A percentile compares a stretch with the other conserved stretches of the same genome.
Conservation (phyloP, 768 basidiomycete genomes). For the Trametes punicea region DNA sequence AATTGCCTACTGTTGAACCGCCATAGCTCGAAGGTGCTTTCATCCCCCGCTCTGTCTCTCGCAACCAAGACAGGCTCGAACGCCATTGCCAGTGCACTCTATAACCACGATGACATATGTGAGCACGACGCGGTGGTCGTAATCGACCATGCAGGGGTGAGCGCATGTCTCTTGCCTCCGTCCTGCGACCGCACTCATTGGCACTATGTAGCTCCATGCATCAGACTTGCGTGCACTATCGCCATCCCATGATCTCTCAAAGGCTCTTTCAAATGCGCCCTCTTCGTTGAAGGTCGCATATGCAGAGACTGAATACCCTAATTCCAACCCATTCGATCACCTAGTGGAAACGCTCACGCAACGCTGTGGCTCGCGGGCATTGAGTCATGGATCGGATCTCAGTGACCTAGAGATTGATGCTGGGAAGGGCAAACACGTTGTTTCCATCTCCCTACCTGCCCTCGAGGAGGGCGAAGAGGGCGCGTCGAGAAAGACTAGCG, state of each 20-base stretch:
- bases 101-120: slow-evolving; percentile 46
- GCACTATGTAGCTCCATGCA: slow-evolving; percentile 55
- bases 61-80: slow-evolving; percentile 22
- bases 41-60: slow-evolving; percentile 15
- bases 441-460: slow-evolving; percentile 53
- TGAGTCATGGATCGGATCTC: slow-evolving; percentile 28
- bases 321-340: slow-evolving; percentile 31
- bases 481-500: slow-evolving; percentile 42
- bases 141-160: slow-evolving; percentile 70
- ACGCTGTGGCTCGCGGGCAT: slow-evolving; percentile 50
- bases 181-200: background rate
- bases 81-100: slow-evolving; percentile 32
- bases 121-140: slow-evolving; percentile 63
- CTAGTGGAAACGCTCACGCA: slow-evolving; percentile 44
- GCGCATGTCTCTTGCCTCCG: slow-evolving; percentile 23
- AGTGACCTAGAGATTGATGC: slow-evolving; percentile 29
- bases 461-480: slow-evolving; percentile 37
- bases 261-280: slow-evolving; percentile 45
- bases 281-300: slow-evolving; percentile 65
- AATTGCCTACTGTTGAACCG: background rate
- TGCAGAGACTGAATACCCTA: slow-evolving; percentile 34
- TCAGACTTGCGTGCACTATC: slow-evolving; percentile 68
- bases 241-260: slow-evolving; percentile 47
- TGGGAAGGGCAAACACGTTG: slow-evolving; percentile 56
- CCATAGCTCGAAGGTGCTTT: slow-evolving; percentile 47